phyloP scores from a whole-genome alignment of 352 stramenopile genomes.

The Thraustochytrium sp. region DNA sequence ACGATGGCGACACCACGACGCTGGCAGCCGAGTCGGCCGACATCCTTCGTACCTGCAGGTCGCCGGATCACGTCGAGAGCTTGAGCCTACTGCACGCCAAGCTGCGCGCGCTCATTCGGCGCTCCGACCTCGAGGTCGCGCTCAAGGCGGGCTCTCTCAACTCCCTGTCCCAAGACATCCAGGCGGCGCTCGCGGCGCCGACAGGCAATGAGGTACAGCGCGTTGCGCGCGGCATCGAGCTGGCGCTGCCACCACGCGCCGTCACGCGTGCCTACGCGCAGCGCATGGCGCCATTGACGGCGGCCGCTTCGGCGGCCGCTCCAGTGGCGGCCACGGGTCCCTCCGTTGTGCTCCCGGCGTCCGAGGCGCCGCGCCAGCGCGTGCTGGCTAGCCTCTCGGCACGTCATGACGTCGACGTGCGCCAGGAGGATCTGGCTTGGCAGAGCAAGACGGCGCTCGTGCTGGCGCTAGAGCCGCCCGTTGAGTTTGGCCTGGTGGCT shows the following conservation, averaged over 20 bases:
- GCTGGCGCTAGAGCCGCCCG: background rate
- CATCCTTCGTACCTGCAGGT: background rate
- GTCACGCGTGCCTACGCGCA: background rate
- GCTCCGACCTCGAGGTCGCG: conserved; percentile 26
- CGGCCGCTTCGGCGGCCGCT: too few species aligned
- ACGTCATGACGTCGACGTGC: background rate
- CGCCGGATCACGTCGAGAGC: background rate
- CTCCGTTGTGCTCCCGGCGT: too few species aligned
- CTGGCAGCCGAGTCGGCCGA: background rate
- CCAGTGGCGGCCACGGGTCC: too few species aligned
- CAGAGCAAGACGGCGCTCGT: background rate
- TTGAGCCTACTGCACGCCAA: background rate
- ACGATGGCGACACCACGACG: background rate
- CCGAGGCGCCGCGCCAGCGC: background rate
- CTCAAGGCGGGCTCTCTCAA: conserved; percentile 27
- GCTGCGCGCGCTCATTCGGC: background rate
- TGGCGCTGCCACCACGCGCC: background rate
- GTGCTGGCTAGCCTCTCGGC: background rate
- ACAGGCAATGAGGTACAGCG: background rate
- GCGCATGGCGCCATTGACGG: background rate
- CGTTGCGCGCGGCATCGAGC: conserved; percentile 6
- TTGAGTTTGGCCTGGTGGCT: background rate
- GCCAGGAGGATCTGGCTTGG: background rate
- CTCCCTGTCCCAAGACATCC: background rate
- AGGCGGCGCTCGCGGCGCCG: background rate